Evolutionary conservation across 2,329 filamentous ascomycete species (phyloP), one percentile per base, ranked within the genome.

Genomic region (Tympanopsis confertula): DNA sequence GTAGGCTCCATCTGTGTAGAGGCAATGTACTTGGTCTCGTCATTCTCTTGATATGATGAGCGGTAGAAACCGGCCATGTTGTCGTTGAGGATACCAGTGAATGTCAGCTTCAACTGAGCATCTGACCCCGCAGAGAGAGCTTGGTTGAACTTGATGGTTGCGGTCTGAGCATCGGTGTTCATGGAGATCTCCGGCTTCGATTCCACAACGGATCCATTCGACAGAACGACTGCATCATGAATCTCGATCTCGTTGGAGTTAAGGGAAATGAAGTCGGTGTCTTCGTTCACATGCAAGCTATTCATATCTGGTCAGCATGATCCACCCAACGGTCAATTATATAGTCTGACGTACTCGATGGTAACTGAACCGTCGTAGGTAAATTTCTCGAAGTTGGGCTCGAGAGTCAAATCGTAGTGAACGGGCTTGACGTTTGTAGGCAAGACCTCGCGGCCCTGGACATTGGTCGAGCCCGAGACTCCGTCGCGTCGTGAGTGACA

Each of bases 31-130:
- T 83, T 84, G 41, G 81, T 78, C 42, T 75, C 76, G 52, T 91
- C 78, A 36, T 74, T 63, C 43, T 77, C 79, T 68, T 91, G 93
- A 69, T 89, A 96, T 5, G 86, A 93, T 2, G 87, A 94, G 41
- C 89, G 78, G 64, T 96, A 96, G 72, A 96, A 96, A 35, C 89
- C 89, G 36, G 88, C 88, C 86, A 96, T 94, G 63, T 91, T 89
- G 57, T 94, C 85, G 59, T 94, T 94, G 51, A 94, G 65, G 32
- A 69, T 71, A 29, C 87, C 87, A 7, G 74, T 79, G 61, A 93
- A 94, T 47, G 73, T 80, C 50, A 87, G 75, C 52, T 79, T 78
- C 43, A 93, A 62, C 61, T 80, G 78, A 15, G 83, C 85, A 66
- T 87, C 88, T 51, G 74, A 71, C 18, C 84, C 86, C 44, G 82